Percentiles rank a stretch among this genome's conserved stretches.
Conservation (phyloP, 108 stramenopile genomes). For the Cyclotella atomus region DNA sequence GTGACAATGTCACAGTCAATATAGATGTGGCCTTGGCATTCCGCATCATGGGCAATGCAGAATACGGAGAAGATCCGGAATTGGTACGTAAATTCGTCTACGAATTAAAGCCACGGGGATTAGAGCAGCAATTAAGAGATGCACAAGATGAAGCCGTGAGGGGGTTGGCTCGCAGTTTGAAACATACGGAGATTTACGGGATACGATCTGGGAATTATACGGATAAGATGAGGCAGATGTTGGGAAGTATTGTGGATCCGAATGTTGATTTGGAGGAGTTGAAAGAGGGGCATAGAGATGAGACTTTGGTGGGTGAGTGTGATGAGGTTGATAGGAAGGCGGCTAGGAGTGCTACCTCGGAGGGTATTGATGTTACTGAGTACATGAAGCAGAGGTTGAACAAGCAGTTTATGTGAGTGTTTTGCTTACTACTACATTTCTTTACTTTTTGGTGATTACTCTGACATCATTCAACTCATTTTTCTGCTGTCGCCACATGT, state of each 20-base stretch:
- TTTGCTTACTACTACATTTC: neutral
- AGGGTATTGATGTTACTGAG: conserved; percentile 28
- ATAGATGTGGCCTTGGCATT: conserved; percentile 53
- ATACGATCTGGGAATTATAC: conserved; percentile 33
- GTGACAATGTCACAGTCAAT: conserved; percentile 57
- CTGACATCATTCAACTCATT: too few species aligned
- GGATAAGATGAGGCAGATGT: neutral
- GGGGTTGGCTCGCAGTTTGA: conserved; percentile 45
- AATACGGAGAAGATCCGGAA: conserved; percentile 42
- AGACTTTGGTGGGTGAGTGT: conserved; percentile 18
- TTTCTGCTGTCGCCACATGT: too few species aligned
- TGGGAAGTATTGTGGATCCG: conserved; percentile 1
- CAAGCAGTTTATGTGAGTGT: conserved; percentile 49
- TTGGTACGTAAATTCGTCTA: conserved; percentile 56
- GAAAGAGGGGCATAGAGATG: conserved; percentile 11
- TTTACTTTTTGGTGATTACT: too few species aligned
- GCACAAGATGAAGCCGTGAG: conserved; percentile 53
- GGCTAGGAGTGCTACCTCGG: neutral
- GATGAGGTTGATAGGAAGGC: conserved; percentile 12
- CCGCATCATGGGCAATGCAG: conserved; percentile 59
- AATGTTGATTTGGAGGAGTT: neutral
- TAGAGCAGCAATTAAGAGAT: conserved; percentile 62
- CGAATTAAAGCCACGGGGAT: conserved; percentile 49
- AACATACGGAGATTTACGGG: conserved; percentile 60
- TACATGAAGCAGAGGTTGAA: conserved; percentile 49